Evolutionary conservation across 139 green algal species (phyloP), one percentile per base, ranked within the genome.

Genomic region (Auxenochlorella pyrenoidosa): DNA sequence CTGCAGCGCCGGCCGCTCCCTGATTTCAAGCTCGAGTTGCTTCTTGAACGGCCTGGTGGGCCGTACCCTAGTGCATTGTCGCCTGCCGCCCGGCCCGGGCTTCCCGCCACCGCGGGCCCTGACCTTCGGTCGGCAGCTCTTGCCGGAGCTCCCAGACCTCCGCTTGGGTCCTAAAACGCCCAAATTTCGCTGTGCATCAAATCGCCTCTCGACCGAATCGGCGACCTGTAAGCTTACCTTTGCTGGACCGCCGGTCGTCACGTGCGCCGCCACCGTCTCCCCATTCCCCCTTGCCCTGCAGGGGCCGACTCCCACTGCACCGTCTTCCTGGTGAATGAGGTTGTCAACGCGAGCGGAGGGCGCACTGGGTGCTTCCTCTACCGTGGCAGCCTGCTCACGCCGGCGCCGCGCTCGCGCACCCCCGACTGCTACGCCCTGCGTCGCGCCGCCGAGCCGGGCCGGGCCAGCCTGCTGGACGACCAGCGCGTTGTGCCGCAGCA

Each of bases 331-430:
- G 78, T 83, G 8, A 71, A 16, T n/a, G 28, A 70, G 51, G 78
- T 83, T 22, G 34, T 83, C 51, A 83, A 83, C 36, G 51, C 43
- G n/a, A 83, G 78, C 51, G 78, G 78, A 4, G 78, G 78, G 19
- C 78, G 78, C 51, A 83, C 78, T 1, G 78, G 78, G 2, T 83
- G 78, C 78, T 83, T 83, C 78, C 78, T 83, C 4, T 75, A 75
- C 40, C 36, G 59, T 13, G 79, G 79, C 59, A 36, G 59, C 59
- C 60, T 85, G 47, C 24, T 85, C 8, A 60, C 59, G 22, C 59
- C 79, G 21, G n/a, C 34, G 59, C 79, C 79, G 38, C 79, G 79
- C 13, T 75, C 79, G 8, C 5, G 34, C 79, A 85, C 79, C 5
- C 79, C 79, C 78, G 78, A 83, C 78, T 72, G 8, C 43, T 34